These are phyloP conservation scores for Gossypium schwendimanii DNA, from an alignment of 441 rosid genomes.

Conservation along the genomic window DNA sequence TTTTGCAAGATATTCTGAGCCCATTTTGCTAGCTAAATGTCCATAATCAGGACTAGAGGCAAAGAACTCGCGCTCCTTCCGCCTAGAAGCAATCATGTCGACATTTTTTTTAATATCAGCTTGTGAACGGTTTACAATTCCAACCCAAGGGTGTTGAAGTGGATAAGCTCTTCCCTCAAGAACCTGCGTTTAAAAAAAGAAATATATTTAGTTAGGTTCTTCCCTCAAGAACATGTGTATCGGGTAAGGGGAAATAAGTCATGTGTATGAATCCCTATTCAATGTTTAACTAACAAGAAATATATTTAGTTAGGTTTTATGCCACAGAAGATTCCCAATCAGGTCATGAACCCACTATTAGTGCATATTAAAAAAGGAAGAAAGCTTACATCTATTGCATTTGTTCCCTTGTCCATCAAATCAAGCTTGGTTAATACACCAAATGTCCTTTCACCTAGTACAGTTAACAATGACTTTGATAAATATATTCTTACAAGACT, in stretches of 20 bases:
- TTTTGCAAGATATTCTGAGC: slow-evolving; percentile 69
- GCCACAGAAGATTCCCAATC: not conserved
- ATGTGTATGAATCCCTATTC: not conserved
- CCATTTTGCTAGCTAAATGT: slow-evolving; percentile 62
- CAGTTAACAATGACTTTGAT: not conserved
- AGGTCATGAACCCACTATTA: not conserved
- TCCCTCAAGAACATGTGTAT: slow-evolving; percentile 45
- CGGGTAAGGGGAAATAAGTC: not conserved
- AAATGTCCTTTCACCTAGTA: slow-evolving; percentile 69
- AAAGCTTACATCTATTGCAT: slow-evolving; percentile 61
- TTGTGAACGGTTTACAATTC: slow-evolving; percentile 73
- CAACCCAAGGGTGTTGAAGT: slow-evolving; percentile 71
- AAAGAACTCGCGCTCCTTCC: slow-evolving; percentile 52
- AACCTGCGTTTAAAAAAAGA: slow-evolving; percentile 30
- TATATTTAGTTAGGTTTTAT: not conserved
- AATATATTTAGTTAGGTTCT: slow-evolving; percentile 10
- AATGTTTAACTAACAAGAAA: not conserved
- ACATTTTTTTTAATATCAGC: slow-evolving; percentile 63
- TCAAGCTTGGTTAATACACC: slow-evolving; percentile 94
- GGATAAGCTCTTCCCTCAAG: slow-evolving; percentile 67
- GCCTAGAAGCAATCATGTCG: slow-evolving; percentile 59
- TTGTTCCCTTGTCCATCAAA: slow-evolving; percentile 95
- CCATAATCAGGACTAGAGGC: slow-evolving; percentile 59
- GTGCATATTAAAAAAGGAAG: not conserved
- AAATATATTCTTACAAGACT: not conserved